Base-by-base conservation (phyloP, 257 asterid genomes). In the Jacaranda mimosifolia region DNA sequence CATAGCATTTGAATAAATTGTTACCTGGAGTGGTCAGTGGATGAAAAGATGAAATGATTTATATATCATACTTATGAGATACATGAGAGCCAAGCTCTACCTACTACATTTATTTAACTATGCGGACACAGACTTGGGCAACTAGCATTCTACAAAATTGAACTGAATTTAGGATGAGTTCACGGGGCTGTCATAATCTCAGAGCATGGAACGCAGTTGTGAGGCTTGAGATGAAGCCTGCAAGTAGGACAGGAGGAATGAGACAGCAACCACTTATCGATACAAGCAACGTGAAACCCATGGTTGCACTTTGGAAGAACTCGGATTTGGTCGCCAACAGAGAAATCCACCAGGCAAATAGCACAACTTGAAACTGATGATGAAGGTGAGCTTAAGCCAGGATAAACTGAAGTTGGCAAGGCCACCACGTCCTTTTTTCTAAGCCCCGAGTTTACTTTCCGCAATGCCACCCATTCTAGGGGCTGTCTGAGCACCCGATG, bases 191-290 rank as follows among this genome's bases (percentile, higher is more conserved):
- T 21, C 65, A 21, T 4, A 58, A 58, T 58, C 40, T 58, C 40
- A 21, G 65, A 58, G 67, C 46, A 52, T 1, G 75, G 8, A 52
- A 17, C 35, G 40, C 72, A 74, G 45, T 51, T 62, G 3, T 57
- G 38, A 9, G 84, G 19, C 35, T 42, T 77, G 51, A 82, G 82
- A 63, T 73, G 82, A 17, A 78, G 70, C 51, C 85, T 74, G 57
- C 85, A 81, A 15, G 81, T 77, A 40, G 85, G 88, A 11, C 88
- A 84, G 3, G 85, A 80, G 13, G 85, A 80, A 72, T 77, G 83
- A 42, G 83, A 77, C 21, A 63, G 57, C 63, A 84, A 40, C 83
- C 85, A 84, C 63, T 62, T 53, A 65, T 84, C 83, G 48, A 81
- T 35, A 70, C 79, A 77, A 52, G 14, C 75, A 26, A 84, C 83